Percentiles rank a stretch among this genome's conserved stretches.
phyloP scores from a whole-genome alignment of 1,284 basidiomycete species.

The Phellopilus nigrolimitatus region DNA sequence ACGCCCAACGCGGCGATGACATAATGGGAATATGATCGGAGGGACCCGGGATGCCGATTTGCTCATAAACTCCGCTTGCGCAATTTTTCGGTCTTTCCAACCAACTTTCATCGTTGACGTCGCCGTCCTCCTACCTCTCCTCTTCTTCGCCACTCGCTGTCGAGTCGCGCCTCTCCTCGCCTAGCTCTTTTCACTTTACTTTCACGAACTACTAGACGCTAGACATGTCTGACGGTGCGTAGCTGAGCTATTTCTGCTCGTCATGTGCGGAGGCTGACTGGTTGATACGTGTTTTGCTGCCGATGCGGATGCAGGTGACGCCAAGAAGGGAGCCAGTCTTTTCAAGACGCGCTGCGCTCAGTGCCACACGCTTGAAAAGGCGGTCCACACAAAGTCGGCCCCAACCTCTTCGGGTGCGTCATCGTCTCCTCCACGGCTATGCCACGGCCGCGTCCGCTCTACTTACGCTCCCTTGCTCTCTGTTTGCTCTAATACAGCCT shows the following conservation, averaged over 20 bases:
- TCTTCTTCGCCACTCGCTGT: background rate
- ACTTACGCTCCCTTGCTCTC: conserved; percentile 6
- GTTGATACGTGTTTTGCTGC: background rate
- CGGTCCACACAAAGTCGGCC: conserved; percentile 87
- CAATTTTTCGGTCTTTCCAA: conserved; percentile 1
- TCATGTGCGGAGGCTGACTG: background rate
- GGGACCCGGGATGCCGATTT: conserved; percentile 2
- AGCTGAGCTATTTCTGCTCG: no score
- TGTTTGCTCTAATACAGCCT: conserved; percentile 35
- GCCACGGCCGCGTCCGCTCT: background rate
- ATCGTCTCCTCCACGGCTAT: background rate
- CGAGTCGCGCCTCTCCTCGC: background rate
- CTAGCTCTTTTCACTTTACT: background rate
- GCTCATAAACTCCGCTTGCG: conserved; percentile 9
- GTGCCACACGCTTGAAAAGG: conserved; percentile 91
- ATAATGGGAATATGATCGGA: no score
- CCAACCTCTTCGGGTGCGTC: conserved; percentile 87
- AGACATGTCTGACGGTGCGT: conserved; percentile 17
- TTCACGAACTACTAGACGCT: background rate
- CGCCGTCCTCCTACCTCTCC: background rate
- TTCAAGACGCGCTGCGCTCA: conserved; percentile 98
- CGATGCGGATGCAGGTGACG: conserved; percentile 59
- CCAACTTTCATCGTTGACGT: background rate
- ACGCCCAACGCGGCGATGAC: background rate
- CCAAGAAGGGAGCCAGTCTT: conserved; percentile 82